These are phyloP conservation scores for Neonectria neomacrospora DNA, from an alignment of 2,329 filamentous ascomycete species.

Conservation along the genomic window DNA sequence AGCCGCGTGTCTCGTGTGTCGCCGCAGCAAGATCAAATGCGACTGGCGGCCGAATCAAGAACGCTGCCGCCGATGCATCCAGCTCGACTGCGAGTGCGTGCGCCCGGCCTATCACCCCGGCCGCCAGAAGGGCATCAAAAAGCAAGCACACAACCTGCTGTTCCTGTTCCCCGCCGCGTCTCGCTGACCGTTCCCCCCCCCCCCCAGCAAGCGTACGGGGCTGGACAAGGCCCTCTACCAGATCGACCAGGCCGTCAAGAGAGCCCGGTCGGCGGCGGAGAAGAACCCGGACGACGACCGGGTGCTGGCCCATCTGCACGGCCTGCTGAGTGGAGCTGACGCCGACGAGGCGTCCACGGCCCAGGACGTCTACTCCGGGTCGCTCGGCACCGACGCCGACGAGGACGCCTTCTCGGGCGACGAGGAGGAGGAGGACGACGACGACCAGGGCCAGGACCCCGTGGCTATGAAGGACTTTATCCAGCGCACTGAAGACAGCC, in stretches of 20 bases:
- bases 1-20: conserved; percentile 72
- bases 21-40: conserved; percentile 76
- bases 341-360: conserved; percentile 34
- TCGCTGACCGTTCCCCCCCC: conserved; percentile 18
- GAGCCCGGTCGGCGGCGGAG: conserved; percentile 59
- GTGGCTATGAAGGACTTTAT: conserved; percentile 43
- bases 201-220: conserved; percentile 74
- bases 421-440: conserved; percentile 47
- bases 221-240: conserved; percentile 79
- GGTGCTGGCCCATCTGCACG: conserved; percentile 56
- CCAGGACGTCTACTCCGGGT: conserved; percentile 27
- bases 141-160: conserved; percentile 58
- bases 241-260: conserved; percentile 75
- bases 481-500: conserved; percentile 57
- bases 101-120: conserved; percentile 79
- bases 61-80: conserved; percentile 70
- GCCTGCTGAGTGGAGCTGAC: conserved; percentile 50
- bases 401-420: conserved; percentile 49
- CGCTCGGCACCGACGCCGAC: conserved; percentile 33
- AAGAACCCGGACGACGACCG: conserved; percentile 58
- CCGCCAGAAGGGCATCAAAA: conserved; percentile 80
- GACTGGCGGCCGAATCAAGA: conserved; percentile 63
- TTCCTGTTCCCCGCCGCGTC: background rate
- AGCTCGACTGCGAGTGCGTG: conserved; percentile 69
- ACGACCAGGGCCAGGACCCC: conserved; percentile 32